Base-by-base conservation (phyloP, 306 rosid species). In the Biancaea sappan region DNA sequence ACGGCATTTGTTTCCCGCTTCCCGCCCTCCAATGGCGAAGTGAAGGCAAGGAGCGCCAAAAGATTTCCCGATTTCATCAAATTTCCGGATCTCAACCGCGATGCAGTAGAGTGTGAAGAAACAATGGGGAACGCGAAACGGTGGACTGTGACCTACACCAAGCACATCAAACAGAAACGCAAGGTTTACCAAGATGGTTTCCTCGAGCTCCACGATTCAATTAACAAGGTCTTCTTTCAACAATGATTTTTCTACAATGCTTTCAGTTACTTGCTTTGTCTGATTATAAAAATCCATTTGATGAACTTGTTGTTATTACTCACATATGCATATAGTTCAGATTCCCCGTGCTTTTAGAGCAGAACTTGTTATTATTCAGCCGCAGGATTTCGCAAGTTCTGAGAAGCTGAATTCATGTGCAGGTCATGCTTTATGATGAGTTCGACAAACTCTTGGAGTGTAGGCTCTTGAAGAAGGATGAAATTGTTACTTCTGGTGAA, bases 81-180 rank as follows among this genome's bases (percentile, higher is more conserved):
- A 41, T 69, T 32, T 69, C 28, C 51, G 9, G n/a, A 4, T 63
- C 32, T 11, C 10, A 7, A 15, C 34, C 21, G 3, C 15, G 18
- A 21, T 31, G 31, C 25, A 32, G 44, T 40, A 18, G 46, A 18
- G 14, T 16, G 76, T 29, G 40, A 25, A 29, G 6, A 15, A 43
- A 35, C 72, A 66, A 88, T 88, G 96, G 88, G 21, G 77, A 87
- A 85, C 38, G 50, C 68, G 79, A 86, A 88, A 77, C 91, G 90
- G 59, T 91, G 97, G 97, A 82, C 66, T 69, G 94, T 84, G 50
- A 94, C 92, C 75, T 90, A 88, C 86, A 85, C 96, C 1, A 94
- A 84, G 84, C 93, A 89, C 78, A 15, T 88, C 71, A 88, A 78
- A 66, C 93, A 87, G 90, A 94, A 91, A 87, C 93, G 91, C 75